Evolutionary conservation across 1,284 basidiomycete species (phyloP).

Genomic region (Lignosus rhinocerotis): DNA sequence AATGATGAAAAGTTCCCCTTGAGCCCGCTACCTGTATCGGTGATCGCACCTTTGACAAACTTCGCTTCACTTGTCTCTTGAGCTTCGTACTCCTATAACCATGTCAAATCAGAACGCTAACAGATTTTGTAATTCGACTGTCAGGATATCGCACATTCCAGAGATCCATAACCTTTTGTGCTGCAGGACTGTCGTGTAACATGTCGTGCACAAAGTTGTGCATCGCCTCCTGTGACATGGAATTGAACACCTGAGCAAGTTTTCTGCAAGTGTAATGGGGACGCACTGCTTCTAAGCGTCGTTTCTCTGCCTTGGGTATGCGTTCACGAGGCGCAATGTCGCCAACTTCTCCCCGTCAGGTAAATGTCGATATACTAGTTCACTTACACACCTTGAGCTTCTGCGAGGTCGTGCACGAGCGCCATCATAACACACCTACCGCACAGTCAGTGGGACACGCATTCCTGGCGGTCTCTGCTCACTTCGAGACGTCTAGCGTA

Average conservation of each 20-base stretch:
- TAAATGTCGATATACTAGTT: not conserved
- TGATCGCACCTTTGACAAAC: slow-evolving; percentile 81
- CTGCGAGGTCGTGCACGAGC: slow-evolving; percentile 93
- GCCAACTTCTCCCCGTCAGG: slow-evolving; percentile 56
- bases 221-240: slow-evolving; percentile 74
- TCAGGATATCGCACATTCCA: slow-evolving; percentile 63
- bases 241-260: not conserved
- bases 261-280: not conserved
- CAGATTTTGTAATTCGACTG: not conserved
- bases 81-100: slow-evolving; percentile 85
- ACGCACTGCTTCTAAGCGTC: slow-evolving; percentile 67
- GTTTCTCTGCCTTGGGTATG: slow-evolving; percentile 82
- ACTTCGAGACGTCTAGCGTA: slow-evolving; percentile 79
- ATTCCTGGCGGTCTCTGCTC: slow-evolving; percentile 15
- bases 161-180: slow-evolving; percentile 73
- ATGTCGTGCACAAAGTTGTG: slow-evolving; percentile 88
- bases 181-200: slow-evolving; percentile 81
- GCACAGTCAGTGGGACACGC: not conserved
- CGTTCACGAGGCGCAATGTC: slow-evolving; percentile 93
- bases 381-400: slow-evolving; percentile 74
- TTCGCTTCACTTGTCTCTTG: slow-evolving; percentile 79
- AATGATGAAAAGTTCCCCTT: not conserved
- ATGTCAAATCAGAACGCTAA: not conserved
- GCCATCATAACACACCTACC: slow-evolving; percentile 86
- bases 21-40: slow-evolving; percentile 13